These are phyloP conservation scores for Chytridium lagenaria DNA, from an alignment of 371 early-diverging fungal genomes.

Conservation along the genomic window DNA sequence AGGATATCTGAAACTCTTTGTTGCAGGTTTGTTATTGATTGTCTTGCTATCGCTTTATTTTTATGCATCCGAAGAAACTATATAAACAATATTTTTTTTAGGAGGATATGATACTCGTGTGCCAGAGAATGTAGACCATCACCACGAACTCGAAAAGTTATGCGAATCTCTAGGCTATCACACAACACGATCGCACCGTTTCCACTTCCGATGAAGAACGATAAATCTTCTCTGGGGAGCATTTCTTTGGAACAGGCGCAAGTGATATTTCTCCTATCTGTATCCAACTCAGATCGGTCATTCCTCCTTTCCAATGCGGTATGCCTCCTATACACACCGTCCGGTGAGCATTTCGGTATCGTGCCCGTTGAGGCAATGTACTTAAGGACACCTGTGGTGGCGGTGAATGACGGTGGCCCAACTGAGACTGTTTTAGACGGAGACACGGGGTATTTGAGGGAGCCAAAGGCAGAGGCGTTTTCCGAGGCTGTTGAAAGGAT, in stretches of 20 bases:
- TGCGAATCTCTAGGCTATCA: constrained; percentile 55
- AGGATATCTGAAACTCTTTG: constrained; percentile 64
- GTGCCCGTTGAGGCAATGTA: constrained; percentile 97
- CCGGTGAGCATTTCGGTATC: constrained; percentile 95
- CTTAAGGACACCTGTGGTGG: constrained; percentile 83
- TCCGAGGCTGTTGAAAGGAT: constrained; percentile 47
- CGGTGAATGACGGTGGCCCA: constrained; percentile 87
- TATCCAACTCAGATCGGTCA: constrained; percentile 80
- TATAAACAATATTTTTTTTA: constrained; percentile 17
- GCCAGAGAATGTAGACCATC: constrained; percentile 84
- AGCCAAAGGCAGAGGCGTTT: constrained; percentile 68
- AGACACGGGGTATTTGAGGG: constrained; percentile 78
- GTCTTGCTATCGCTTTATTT: too few species aligned
- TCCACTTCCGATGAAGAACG: constrained; percentile 12
- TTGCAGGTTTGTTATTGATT: constrained; percentile 75
- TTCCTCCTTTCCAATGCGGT: constrained; percentile 69
- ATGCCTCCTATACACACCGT: constrained; percentile 88
- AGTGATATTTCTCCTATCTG: constrained; percentile 88
- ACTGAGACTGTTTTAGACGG: constrained; percentile 68
- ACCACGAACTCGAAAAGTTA: constrained; percentile 68
- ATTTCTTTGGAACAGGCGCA: constrained; percentile 59
- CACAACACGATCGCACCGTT: constrained; percentile 15
- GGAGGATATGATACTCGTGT: constrained; percentile 89
- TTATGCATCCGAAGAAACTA: background rate
- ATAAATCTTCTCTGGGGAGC: constrained; percentile 10